Evolutionary conservation across 192 early-diverging fungal genomes (phyloP).

Genomic region (Backusella tuberculispora): DNA sequence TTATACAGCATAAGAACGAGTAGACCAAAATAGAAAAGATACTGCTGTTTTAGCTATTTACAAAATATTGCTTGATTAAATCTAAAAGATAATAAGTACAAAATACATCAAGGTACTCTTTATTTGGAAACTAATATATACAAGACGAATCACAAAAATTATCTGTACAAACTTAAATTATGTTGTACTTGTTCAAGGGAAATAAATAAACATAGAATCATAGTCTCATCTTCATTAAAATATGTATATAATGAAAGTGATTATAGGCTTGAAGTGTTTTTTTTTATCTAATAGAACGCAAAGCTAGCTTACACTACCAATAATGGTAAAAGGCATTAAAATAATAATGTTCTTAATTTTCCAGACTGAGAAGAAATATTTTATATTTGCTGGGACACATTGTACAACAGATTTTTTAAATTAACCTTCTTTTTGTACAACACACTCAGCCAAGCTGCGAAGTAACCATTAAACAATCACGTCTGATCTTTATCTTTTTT

Average conservation of each 20-base stretch:
- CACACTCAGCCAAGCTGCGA: background rate
- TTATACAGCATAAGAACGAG: background rate
- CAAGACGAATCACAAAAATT: background rate
- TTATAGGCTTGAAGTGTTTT: background rate
- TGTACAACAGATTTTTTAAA: background rate
- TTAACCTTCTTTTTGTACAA: background rate
- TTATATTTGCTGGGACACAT: background rate
- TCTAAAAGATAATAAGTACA: constrained; percentile 2
- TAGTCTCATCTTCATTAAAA: background rate
- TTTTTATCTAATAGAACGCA: background rate
- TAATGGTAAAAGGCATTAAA: background rate
- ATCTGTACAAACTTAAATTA: background rate
- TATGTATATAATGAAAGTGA: background rate
- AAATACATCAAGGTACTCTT: background rate
- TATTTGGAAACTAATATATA: background rate
- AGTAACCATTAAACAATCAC: background rate
- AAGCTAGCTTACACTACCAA: background rate
- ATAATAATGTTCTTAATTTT: constrained; percentile 7
- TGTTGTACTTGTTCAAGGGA: constrained; percentile 14
- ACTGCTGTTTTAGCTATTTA: background rate
- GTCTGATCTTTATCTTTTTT: background rate
- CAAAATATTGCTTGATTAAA: background rate
- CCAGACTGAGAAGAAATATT: constrained; percentile 1
- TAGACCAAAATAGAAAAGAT: constrained; percentile 4
- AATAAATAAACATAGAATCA: background rate